Evolutionary conservation across 2,329 filamentous ascomycete species (phyloP), one percentile per base, ranked within the genome.

Genomic region (Fusarium pseudograminearum): DNA sequence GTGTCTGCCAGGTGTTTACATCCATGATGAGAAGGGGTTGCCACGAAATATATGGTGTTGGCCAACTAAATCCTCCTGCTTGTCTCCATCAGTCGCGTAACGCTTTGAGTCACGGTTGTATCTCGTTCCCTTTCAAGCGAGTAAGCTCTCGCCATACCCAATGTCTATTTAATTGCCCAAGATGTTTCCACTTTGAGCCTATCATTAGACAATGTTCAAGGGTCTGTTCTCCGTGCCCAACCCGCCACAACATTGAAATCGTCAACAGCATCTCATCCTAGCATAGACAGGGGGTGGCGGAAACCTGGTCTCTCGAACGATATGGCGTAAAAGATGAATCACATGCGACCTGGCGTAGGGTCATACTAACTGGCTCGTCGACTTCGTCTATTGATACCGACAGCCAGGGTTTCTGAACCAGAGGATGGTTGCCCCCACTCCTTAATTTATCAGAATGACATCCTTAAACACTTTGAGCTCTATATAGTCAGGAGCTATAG

Each of bases 121-220:
- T 30, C n/a, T 15, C 46, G 36, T n/a, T 41, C 18, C 42, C 10
- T 30, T 11, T 36, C 31, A 41, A n/a, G 18, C 22, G 15, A 40
- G 24, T 8, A 38, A 24, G 33, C 20, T 20, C n/a, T n/a, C 46
- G 9, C 11, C 30, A 42, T 38, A 20, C 48, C 26, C 67, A 46
- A 38, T 67, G 47, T 12, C 47, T 42, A 46, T 16, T 44, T 50
- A 41, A 59, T 57, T 60, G 44, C 28, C 24, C 44, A 12, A 67
- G 42, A 42, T 50, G 57, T 38, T 31, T 41, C 30, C 22, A 31
- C 40, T 70, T 50, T 40, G 31, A 34, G 4, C 41, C n/a, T 33
- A 20, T 41, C 47, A 45, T 53, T 10, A 34, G 30, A 4, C 16
- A 9, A 36, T 70, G 57, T 50, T 20, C 22, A 55, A 64, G n/a